Evolutionary conservation across 441 rosid species (phyloP).

Genomic region (Bocquillonia castaneifolia): DNA sequence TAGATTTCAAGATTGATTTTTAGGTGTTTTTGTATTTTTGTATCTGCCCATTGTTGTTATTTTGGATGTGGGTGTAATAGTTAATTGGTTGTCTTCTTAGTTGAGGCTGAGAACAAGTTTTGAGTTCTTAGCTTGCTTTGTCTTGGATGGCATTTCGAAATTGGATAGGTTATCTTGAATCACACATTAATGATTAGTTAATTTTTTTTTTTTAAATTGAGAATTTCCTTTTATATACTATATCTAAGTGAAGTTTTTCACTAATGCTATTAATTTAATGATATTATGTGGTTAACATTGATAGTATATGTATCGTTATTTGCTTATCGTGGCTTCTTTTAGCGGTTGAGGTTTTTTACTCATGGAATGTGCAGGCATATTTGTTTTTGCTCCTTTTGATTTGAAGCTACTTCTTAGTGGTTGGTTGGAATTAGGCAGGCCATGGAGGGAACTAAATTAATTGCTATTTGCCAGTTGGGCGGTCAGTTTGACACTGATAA

Average conservation of each 20-base stretch:
- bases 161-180: neutral
- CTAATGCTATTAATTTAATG: neutral
- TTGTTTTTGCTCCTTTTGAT: constrained; percentile 4
- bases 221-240: neutral
- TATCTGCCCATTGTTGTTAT: neutral
- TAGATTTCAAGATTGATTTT: neutral
- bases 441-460: constrained; percentile 63
- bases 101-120: neutral
- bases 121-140: too few species aligned
- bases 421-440: constrained; percentile 26
- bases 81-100: neutral
- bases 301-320: neutral
- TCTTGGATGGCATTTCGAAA: constrained; percentile 6
- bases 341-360: neutral
- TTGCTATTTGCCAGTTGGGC: constrained; percentile 83
- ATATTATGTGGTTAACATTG: neutral
- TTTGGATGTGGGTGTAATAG: neutral
- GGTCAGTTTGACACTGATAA: constrained; percentile 63
- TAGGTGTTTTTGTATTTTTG: neutral
- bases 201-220: neutral
- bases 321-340: neutral
- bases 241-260: neutral
- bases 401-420: neutral
- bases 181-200: neutral
- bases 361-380: neutral